A percentile compares a stretch with the other conserved stretches of the same genome.
Conservation (phyloP, 306 rosid species). For the Malus orientalis region DNA sequence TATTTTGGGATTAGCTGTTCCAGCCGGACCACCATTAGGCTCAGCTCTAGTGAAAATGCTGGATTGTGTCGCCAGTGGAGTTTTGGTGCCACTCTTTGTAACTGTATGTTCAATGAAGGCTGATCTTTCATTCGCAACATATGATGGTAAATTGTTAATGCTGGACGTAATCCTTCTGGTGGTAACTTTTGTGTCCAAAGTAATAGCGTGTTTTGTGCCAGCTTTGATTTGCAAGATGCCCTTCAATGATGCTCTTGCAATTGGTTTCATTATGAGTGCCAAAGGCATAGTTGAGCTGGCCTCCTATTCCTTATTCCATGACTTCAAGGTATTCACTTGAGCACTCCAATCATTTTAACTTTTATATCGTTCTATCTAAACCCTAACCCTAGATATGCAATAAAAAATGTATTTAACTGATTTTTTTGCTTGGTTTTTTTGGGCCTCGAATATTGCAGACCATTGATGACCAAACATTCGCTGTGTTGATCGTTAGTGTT, state of each 20-base stretch:
- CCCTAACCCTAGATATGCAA: too few species aligned
- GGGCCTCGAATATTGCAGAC: neutral
- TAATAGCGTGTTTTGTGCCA: constrained; percentile 20
- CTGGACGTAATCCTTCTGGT: neutral
- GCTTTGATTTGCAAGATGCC: constrained; percentile 35
- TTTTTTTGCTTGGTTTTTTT: neutral
- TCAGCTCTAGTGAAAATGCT: constrained; percentile 38
- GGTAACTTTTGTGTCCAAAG: constrained; percentile 16
- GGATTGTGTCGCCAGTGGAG: constrained; percentile 32
- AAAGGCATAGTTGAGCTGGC: constrained; percentile 58
- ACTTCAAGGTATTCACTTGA: constrained; percentile 12
- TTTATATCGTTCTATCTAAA: neutral
- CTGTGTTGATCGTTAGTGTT: constrained; percentile 18
- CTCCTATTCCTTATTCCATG: constrained; percentile 16
- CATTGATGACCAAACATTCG: neutral
- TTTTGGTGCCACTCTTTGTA: constrained; percentile 48
- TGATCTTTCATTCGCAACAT: constrained; percentile 4
- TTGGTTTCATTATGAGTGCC: constrained; percentile 41
- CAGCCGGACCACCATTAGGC: constrained; percentile 66
- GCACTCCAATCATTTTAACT: neutral
- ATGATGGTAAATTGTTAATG: constrained; percentile 2
- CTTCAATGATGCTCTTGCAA: constrained; percentile 25
- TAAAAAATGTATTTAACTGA: neutral
- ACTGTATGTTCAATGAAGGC: constrained; percentile 37
- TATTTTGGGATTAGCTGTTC: constrained; percentile 52